Evolutionary conservation across 2,329 filamentous ascomycete species (phyloP), one percentile per base, ranked within the genome.

Genomic region (Colletotrichum salicis): DNA sequence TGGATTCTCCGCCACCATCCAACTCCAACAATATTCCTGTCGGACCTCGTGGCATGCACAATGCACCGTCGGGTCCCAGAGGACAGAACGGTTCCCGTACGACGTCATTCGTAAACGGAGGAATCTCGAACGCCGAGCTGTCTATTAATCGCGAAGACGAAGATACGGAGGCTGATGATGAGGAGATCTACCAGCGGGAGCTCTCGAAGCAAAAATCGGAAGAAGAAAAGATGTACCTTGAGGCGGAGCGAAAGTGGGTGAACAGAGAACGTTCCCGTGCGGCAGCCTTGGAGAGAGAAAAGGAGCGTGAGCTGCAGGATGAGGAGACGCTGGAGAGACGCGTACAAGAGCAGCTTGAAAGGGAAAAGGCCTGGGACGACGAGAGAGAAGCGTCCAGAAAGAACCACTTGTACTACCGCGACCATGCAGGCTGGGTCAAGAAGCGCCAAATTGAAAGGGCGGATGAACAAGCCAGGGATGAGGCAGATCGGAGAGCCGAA

Each of bases 181-280:
- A 92, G 13, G 96, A 98, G 80, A 86, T 98, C 0, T 92, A 97
- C 80, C 87, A 87, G 33, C 88, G 95, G 58, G 90, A 92, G 22
- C 83, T 90, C 74, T 88, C 89, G 29, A 95, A 94, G 81, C 90
- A 91, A 75, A 88, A 92, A 45, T 86, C 91, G 0, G 95, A 98
- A 27, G 87, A 91, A 0, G 93, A 98, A 59, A 94, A 95, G 78
- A 85, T 90, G 58, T 98, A 94, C 79, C 86, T 93, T 0, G 95
- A 97, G 76, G 92, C 95, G 55, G 94, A 98, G 80, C 91, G 94
- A 35, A 92, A 94, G 73, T 98, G 96, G 96, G 86, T 94, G 31
- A 97, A 97, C 79, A 91, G 95, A 56, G 96, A 99, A 80, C 90
- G 93, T 65, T 93, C 93, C 72, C 90, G 94, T 52, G 93, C 94